Conservation (phyloP, 176 grass and related monocot genomes). For the Aegilops tauschii region DNA sequence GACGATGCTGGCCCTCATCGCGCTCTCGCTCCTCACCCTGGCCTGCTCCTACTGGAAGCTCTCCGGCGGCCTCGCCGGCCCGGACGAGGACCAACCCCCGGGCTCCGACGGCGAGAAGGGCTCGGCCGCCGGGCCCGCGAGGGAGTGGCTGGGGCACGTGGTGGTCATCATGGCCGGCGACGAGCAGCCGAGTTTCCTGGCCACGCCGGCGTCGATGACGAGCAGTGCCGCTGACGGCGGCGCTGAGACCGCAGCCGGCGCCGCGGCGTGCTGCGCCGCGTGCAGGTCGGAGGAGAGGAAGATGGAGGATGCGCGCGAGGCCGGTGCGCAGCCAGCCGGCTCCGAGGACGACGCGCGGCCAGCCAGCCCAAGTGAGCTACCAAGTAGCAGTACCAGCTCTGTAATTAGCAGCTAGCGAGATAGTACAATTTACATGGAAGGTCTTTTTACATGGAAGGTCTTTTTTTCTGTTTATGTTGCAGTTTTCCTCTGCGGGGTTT, state of each 20-base stretch:
- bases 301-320: slow-evolving; percentile 14
- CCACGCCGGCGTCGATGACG: slow-evolving; percentile 24
- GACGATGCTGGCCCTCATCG: slow-evolving; percentile 78
- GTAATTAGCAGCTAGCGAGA: neutral
- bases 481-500: neutral
- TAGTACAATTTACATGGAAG: neutral
- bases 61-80: slow-evolving; percentile 36
- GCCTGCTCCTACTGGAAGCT: slow-evolving; percentile 95
- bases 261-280: neutral
- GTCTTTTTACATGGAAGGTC: neutral
- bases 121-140: neutral
- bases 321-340: neutral
- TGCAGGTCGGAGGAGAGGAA: slow-evolving; percentile 3
- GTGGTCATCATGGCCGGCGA: slow-evolving; percentile 87
- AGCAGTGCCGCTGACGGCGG: neutral
- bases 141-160: slow-evolving; percentile 34
- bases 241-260: neutral
- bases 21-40: slow-evolving; percentile 74
- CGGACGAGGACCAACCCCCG: neutral
- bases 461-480: neutral
- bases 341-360: neutral
- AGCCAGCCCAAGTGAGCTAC: slow-evolving; percentile 6
- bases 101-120: slow-evolving; percentile 7
- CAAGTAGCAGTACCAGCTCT: neutral
- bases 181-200: slow-evolving; percentile 57